Percentiles rank a stretch among this genome's conserved stretches.
phyloP scores from a whole-genome alignment of 2,329 filamentous ascomycete species.

The Paramyrothecium roridum region DNA sequence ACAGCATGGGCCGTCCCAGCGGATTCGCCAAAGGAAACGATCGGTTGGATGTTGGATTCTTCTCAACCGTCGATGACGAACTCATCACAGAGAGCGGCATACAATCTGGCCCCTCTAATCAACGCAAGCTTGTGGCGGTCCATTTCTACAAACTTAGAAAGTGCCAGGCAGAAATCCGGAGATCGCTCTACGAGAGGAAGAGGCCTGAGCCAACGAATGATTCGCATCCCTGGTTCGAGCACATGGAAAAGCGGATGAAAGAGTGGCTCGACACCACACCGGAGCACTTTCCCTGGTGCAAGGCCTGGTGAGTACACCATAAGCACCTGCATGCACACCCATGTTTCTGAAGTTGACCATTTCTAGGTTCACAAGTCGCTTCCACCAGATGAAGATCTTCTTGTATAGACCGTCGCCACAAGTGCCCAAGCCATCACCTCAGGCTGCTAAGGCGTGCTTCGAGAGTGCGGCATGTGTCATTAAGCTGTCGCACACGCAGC shows the following conservation, averaged over 20 bases:
- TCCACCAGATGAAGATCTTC: constrained; percentile 85
- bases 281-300: constrained; percentile 67
- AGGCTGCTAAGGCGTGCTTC: constrained; percentile 79
- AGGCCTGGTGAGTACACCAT: constrained; percentile 63
- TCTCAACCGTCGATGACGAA: constrained; percentile 76
- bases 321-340: too few species aligned
- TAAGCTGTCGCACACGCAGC: constrained; percentile 74
- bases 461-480: constrained; percentile 82
- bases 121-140: constrained; percentile 85
- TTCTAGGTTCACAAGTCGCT: constrained; percentile 62
- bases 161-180: constrained; percentile 81
- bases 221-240: constrained; percentile 79
- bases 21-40: constrained; percentile 81
- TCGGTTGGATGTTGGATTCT: constrained; percentile 81
- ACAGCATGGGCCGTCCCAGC: constrained; percentile 82
- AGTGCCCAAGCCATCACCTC: constrained; percentile 75
- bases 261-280: constrained; percentile 78
- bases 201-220: constrained; percentile 73
- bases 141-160: constrained; percentile 93
- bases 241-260: constrained; percentile 75
- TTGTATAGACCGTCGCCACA: constrained; percentile 90
- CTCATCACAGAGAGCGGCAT: constrained; percentile 80
- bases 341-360: constrained; percentile 5
- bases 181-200: constrained; percentile 83
- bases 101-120: constrained; percentile 64